These are phyloP conservation scores for Fusarium vanettenii DNA, from an alignment of 2,329 filamentous ascomycete species.

Conservation along the genomic window DNA sequence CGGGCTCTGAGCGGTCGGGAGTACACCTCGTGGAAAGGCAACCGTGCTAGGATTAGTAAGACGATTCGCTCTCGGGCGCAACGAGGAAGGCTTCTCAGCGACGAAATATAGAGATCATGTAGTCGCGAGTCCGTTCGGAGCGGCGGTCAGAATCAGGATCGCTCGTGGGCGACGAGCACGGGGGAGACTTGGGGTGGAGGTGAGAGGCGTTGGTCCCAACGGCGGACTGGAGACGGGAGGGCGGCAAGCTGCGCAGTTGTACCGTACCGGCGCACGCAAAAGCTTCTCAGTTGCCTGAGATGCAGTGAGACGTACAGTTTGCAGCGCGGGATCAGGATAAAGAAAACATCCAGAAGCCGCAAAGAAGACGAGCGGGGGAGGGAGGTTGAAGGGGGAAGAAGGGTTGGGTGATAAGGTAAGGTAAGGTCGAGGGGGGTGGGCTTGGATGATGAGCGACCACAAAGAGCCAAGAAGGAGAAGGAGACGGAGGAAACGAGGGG, in stretches of 20 bases:
- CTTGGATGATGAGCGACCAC: slow-evolving; percentile 28
- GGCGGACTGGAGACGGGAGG: slow-evolving; percentile 16
- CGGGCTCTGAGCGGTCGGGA: slow-evolving; percentile 29
- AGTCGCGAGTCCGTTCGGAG: slow-evolving; percentile 31
- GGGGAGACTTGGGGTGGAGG: slow-evolving; percentile 35
- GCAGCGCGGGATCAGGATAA: slow-evolving; percentile 20
- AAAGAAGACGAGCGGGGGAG: slow-evolving; percentile 22
- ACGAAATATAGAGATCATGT: slow-evolving; percentile 36
- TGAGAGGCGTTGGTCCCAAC: slow-evolving; percentile 26
- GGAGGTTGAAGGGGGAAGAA: slow-evolving; percentile 23
- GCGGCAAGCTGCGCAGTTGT: slow-evolving; percentile 18
- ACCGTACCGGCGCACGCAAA: slow-evolving; percentile 29
- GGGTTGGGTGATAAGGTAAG: slow-evolving; percentile 36
- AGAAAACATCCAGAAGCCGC: slow-evolving; percentile 26
- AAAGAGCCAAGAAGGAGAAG: slow-evolving; percentile 32
- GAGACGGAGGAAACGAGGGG: slow-evolving; percentile 37
- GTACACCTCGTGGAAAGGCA: slow-evolving; percentile 5
- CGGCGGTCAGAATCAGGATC: slow-evolving; percentile 37
- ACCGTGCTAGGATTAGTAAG: slow-evolving; percentile 21
- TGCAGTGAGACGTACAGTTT: slow-evolving; percentile 13
- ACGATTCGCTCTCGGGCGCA: slow-evolving; percentile 31
- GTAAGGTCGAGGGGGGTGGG: slow-evolving; percentile 11
- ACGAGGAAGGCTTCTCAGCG: slow-evolving; percentile 32
- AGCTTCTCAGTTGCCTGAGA: slow-evolving; percentile 21
- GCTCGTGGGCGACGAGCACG: slow-evolving; percentile 36